Evolutionary conservation across 345 rosid species (phyloP).

Genomic region (Euphorbia tirucalli): DNA sequence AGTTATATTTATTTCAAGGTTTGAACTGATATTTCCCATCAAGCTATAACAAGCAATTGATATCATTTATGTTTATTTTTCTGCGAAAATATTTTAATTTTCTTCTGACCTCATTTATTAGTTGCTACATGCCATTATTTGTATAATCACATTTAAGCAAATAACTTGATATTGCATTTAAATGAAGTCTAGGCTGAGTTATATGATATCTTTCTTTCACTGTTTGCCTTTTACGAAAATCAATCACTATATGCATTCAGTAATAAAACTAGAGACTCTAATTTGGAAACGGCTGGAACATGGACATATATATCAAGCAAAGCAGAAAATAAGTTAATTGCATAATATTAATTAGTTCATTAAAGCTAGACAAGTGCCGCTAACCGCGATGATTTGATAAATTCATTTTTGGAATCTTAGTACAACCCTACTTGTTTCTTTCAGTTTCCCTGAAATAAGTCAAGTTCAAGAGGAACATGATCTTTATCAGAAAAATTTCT

Average conservation of each 20-base stretch:
- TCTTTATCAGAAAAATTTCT: neutral
- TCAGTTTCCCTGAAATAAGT: neutral
- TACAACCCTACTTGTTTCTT: neutral
- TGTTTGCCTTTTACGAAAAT: neutral
- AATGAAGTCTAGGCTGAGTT: neutral
- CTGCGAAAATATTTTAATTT: neutral
- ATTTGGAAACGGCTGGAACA: neutral
- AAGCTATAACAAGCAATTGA: neutral
- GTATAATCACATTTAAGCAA: neutral
- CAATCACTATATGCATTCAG: neutral
- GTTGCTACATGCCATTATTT: neutral
- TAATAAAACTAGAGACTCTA: neutral
- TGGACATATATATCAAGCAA: neutral
- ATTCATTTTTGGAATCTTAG: neutral
- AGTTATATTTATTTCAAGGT: constrained; percentile 88
- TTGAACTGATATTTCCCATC: neutral
- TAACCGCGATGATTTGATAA: neutral
- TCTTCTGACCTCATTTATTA: neutral
- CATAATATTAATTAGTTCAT: neutral
- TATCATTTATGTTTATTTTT: neutral
- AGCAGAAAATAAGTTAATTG: neutral
- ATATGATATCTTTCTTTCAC: neutral
- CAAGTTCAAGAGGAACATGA: neutral
- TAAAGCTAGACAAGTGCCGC: neutral
- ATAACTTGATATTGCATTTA: neutral